Percentiles rank a stretch among this genome's conserved stretches.
These are phyloP conservation scores for Penicillium egyptiacum DNA, from an alignment of 495 filamentous ascomycete genomes.

Conservation along the genomic window DNA sequence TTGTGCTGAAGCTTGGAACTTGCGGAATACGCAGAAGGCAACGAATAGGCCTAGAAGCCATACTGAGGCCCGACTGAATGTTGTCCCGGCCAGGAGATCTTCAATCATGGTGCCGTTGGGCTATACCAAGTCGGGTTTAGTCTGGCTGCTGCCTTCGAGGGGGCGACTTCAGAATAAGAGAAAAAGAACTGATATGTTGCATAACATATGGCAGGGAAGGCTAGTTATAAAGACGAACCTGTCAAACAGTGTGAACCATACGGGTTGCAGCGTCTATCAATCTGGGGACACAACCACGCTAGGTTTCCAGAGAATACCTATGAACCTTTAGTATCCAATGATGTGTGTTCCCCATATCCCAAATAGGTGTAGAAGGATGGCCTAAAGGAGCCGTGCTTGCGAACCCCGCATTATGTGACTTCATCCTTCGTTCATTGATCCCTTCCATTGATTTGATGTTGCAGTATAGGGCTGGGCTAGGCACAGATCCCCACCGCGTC, in stretches of 20 bases:
- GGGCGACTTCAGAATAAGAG: not conserved
- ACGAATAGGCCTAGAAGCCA: slow-evolving; percentile 30
- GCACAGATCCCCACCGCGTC: not conserved
- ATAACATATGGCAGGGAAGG: not conserved
- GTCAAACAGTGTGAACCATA: not conserved
- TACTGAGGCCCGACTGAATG: slow-evolving; percentile 27
- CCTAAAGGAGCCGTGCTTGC: slow-evolving; percentile 35
- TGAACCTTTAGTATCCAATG: not conserved
- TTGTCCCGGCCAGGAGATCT: slow-evolving; percentile 29
- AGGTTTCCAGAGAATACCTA: not conserved
- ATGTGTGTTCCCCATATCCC: not conserved
- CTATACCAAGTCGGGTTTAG: not conserved
- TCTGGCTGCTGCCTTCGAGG: not conserved
- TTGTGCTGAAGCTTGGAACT: slow-evolving; percentile 32
- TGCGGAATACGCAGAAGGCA: slow-evolving; percentile 29
- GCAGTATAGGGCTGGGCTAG: not conserved
- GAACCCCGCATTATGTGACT: slow-evolving; percentile 28
- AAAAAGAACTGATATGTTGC: not conserved
- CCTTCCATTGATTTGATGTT: not conserved
- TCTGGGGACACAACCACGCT: not conserved
- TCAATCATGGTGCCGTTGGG: slow-evolving; percentile 37
- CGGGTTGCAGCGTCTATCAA: not conserved
- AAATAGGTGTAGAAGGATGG: slow-evolving; percentile 2
- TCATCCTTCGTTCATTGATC: slow-evolving; percentile 8
- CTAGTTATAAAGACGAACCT: not conserved